Conservation (phyloP, 2,329 filamentous ascomycete species). For the Calonectria multiphialidica region DNA sequence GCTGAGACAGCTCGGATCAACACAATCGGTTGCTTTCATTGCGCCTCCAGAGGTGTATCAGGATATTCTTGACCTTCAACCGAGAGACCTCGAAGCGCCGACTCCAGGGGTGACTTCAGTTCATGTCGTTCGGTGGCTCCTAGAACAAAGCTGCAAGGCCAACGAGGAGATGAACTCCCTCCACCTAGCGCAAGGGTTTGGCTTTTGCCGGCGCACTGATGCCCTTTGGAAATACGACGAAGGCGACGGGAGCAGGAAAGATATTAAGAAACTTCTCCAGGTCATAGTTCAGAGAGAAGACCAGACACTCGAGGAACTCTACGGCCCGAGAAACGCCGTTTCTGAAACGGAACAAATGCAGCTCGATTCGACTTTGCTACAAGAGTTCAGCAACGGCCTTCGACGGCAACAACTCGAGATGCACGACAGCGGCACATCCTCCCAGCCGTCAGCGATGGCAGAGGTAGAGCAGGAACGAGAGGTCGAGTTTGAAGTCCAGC, state of each 20-base stretch:
- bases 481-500: conserved; percentile 69
- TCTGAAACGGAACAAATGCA: conserved; percentile 7
- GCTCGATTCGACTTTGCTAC: not conserved
- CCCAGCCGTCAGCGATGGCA: conserved; percentile 64
- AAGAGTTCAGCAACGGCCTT: not conserved
- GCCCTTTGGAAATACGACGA: conserved; percentile 57
- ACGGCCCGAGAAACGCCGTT: conserved; percentile 51
- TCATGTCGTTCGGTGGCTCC: conserved; percentile 60
- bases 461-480: conserved; percentile 73
- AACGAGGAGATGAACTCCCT: conserved; percentile 71
- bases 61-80: conserved; percentile 64
- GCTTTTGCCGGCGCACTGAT: conserved; percentile 70
- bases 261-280: conserved; percentile 39
- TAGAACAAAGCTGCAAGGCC: conserved; percentile 71
- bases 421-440: conserved; percentile 35
- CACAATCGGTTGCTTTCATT: conserved; percentile 68
- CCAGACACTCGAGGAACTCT: conserved; percentile 69
- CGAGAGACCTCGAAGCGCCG: accelerated
- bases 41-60: conserved; percentile 72
- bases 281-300: conserved; percentile 61
- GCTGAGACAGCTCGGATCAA: conserved; percentile 67
- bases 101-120: not conserved
- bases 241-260: conserved; percentile 54
- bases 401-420: not conserved
- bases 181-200: conserved; percentile 69